phyloP scores from a whole-genome alignment of 305 asterid species.

The Lippia alba region DNA sequence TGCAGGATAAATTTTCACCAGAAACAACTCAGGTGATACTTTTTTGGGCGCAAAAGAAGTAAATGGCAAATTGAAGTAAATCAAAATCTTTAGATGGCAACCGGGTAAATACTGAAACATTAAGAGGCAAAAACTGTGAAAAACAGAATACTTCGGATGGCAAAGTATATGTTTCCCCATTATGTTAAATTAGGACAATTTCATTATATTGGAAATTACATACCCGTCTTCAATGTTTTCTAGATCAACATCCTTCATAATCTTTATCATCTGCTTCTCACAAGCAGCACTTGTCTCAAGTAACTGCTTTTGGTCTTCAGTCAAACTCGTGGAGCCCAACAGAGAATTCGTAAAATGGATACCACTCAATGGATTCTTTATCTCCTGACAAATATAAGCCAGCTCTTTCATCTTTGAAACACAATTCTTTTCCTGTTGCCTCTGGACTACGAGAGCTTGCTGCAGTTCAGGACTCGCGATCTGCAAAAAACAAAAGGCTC shows the following conservation, averaged over 20 bases:
- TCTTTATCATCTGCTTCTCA: conserved; percentile 85
- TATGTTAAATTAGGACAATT: conserved; percentile 1
- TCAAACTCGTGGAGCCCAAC: conserved; percentile 71
- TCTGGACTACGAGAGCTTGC: conserved; percentile 66
- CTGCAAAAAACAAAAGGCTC: conserved; percentile 93
- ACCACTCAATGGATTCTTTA: conserved; percentile 80
- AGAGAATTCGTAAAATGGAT: conserved; percentile 75
- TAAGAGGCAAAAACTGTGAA: too few species aligned
- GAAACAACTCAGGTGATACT: too few species aligned
- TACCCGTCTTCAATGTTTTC: conserved; percentile 79
- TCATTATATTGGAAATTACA: conserved; percentile 29
- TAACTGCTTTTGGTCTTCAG: conserved; percentile 79
- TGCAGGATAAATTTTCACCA: too few species aligned
- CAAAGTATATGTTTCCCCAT: too few species aligned
- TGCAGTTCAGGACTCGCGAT: conserved; percentile 75
- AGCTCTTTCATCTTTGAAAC: conserved; percentile 76
- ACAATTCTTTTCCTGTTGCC: conserved; percentile 61
- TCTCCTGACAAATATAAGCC: conserved; percentile 84
- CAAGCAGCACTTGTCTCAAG: conserved; percentile 85
- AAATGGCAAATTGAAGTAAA: too few species aligned
- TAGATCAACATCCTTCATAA: conserved; percentile 69
- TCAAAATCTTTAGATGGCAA: too few species aligned
- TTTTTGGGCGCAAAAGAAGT: too few species aligned
- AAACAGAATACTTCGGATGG: too few species aligned
- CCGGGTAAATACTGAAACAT: too few species aligned